Percentiles rank a stretch among this genome's conserved stretches.
These are phyloP conservation scores for Fusarium odoratissimum DNA, from an alignment of 2,329 filamentous ascomycete species.

Conservation along the genomic window DNA sequence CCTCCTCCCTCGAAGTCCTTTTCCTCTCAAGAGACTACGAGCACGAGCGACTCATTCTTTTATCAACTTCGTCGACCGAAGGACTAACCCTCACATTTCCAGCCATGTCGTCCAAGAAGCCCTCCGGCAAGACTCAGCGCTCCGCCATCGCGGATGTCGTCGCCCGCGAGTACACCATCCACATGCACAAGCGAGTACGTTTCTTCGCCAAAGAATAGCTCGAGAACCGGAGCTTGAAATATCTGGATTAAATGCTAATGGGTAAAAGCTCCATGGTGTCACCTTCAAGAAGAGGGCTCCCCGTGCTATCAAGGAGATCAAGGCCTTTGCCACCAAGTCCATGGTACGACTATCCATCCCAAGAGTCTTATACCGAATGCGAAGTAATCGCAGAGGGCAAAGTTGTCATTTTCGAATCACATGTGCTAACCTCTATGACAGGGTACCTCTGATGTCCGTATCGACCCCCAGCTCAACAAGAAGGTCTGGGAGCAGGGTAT, in stretches of 20 bases:
- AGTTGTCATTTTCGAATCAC: conserved; percentile 5
- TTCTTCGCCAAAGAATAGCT: conserved; percentile 20
- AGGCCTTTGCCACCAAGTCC: conserved; percentile 88
- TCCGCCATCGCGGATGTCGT: conserved; percentile 99
- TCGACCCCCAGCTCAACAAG: conserved; percentile 99
- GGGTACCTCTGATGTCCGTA: conserved; percentile 96
- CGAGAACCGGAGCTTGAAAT: conserved; percentile 17
- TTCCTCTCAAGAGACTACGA: conserved; percentile 35
- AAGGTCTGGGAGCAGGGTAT: conserved; percentile 99
- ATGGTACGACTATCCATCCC: conserved; percentile 78
- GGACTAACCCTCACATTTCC: conserved; percentile 44
- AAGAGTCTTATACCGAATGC: conserved; percentile 18
- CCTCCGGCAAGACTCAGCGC: conserved; percentile 65
- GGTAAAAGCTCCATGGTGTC: conserved; percentile 86
- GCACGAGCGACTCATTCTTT: conserved; percentile 34
- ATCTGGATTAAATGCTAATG: conserved; percentile 28
- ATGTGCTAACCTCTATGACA: conserved; percentile 54
- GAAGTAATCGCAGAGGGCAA: conserved; percentile 22
- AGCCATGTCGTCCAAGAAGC: conserved; percentile 60
- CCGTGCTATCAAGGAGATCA: conserved; percentile 99
- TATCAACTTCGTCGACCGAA: conserved; percentile 33
- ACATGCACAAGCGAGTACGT: conserved; percentile 91
- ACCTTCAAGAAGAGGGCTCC: conserved; percentile 99
- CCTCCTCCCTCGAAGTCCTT: conserved; percentile 35
- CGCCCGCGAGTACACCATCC: conserved; percentile 99